A percentile compares a stretch with the other conserved stretches of the same genome.
phyloP scores from a whole-genome alignment of 2,329 filamentous ascomycete genomes.

The Fusarium piperis region DNA sequence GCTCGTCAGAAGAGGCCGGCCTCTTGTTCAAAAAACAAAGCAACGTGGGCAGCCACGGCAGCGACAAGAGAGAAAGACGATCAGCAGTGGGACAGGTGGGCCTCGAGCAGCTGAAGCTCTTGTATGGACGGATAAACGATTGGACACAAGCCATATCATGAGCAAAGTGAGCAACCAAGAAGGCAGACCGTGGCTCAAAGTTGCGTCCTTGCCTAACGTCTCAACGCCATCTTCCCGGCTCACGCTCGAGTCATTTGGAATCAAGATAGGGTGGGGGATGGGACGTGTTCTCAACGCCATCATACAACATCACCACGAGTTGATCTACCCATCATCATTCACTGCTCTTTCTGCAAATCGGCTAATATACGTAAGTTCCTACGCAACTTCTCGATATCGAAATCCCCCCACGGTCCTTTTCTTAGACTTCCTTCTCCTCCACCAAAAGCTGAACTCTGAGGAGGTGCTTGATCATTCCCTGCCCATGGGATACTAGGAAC shows the following conservation, averaged over 20 bases:
- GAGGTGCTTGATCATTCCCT: not conserved
- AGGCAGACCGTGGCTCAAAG: not conserved
- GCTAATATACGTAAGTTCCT: not conserved
- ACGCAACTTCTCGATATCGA: not conserved
- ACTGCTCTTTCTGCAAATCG: not conserved
- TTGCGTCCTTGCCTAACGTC: slow-evolving; percentile 2
- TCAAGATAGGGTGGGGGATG: slow-evolving; percentile 11
- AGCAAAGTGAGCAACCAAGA: not conserved
- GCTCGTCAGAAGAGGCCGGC: slow-evolving; percentile 9
- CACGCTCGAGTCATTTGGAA: slow-evolving; percentile 25
- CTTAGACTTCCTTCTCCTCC: not conserved
- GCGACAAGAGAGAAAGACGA: slow-evolving; percentile 10
- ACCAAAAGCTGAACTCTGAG: not conserved
- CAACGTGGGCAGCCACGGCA: slow-evolving; percentile 14
- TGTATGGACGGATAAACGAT: not conserved
- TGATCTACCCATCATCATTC: not conserved
- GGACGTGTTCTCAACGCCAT: not conserved
- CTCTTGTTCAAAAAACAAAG: slow-evolving; percentile 16
- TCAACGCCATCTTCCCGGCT: not conserved
- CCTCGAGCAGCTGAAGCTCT: not conserved
- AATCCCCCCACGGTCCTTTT: not conserved
- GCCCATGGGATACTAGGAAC: not conserved
- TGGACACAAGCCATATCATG: not conserved
- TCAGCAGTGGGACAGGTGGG: slow-evolving; percentile 12
- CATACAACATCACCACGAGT: not conserved